Evolutionary conservation across 192 early-diverging fungal genomes (phyloP).

Genomic region (Podila verticillata): DNA sequence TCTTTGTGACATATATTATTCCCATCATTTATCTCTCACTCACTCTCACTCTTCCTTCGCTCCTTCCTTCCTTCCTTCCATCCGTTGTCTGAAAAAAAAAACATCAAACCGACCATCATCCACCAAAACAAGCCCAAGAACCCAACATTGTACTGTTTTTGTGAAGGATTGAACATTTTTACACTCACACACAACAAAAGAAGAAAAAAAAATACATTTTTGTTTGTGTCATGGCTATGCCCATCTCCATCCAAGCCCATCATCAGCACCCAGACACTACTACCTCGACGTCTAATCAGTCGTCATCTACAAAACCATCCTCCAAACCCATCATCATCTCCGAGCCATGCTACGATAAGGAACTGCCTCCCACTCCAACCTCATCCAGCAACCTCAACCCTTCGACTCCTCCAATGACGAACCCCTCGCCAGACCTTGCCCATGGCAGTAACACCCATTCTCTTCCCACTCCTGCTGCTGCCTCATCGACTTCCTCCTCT

Average conservation of each 20-base stretch:
- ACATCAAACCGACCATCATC: not conserved
- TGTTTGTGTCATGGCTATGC: constrained; percentile 2
- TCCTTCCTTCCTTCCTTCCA: not conserved
- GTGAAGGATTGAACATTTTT: no score
- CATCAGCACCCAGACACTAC: not conserved
- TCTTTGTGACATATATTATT: not conserved
- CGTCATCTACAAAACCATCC: constrained; percentile 19
- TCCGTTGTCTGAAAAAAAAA: not conserved
- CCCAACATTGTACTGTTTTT: no score
- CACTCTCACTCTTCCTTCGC: not conserved
- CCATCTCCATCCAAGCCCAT: not conserved
- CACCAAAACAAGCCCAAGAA: no score
- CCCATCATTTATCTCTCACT: not conserved
- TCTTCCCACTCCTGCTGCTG: constrained; percentile 5
- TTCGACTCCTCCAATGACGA: constrained; percentile 9
- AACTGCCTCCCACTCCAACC: constrained; percentile 42
- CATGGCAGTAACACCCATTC: constrained; percentile 28
- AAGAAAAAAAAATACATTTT: not conserved
- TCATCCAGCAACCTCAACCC: constrained; percentile 37
- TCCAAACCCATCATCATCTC: constrained; percentile 12
- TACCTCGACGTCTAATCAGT: constrained; percentile 7
- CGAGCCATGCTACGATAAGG: constrained; percentile 46
- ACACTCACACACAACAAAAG: not conserved
- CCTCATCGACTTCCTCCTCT: constrained; percentile 14
- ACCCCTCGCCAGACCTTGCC: constrained; percentile 6